Percentiles rank a stretch among this genome's conserved stretches.
Evolutionary conservation across 208 protist genomes (phyloP).

Genomic region (Acanthamoeba polyphaga): DNA sequence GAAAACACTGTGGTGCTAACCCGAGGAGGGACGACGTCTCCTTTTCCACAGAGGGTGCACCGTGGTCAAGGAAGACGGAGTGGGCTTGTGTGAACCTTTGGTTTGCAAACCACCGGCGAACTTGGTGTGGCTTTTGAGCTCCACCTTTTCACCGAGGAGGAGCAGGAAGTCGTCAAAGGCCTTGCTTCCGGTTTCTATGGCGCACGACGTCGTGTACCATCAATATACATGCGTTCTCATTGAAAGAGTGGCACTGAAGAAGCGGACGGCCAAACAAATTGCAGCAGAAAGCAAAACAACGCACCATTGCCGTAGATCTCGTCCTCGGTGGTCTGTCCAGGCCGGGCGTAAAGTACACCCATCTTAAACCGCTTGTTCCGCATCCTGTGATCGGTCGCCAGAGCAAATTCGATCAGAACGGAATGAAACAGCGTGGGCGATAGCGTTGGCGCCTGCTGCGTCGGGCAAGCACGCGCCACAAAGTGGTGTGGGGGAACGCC

Average conservation of each 20-base stretch:
- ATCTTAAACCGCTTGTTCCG: slow-evolving; percentile 40
- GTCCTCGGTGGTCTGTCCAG: slow-evolving; percentile 38
- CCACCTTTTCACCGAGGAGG: not conserved
- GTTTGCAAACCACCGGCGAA: not conserved
- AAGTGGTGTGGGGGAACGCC: not conserved
- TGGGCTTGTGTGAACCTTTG: not conserved
- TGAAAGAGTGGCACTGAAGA: too few species aligned
- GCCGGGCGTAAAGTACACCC: slow-evolving; percentile 2
- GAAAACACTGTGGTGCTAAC: too few species aligned
- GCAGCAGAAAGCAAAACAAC: too few species aligned
- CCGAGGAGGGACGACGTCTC: too few species aligned
- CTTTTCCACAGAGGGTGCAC: too few species aligned
- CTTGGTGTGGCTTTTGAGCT: not conserved
- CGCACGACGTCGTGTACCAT: not conserved
- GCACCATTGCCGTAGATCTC: slow-evolving; percentile 52
- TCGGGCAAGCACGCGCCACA: too few species aligned
- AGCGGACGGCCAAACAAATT: not conserved
- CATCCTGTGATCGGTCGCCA: not conserved
- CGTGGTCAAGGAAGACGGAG: not conserved
- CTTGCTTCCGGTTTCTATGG: slow-evolving; percentile 16
- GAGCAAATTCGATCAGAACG: not conserved
- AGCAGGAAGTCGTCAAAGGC: slow-evolving; percentile 47
- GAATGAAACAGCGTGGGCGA: not conserved
- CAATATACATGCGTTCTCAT: not conserved
- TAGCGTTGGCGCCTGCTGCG: too few species aligned